Evolutionary conservation across 768 basidiomycete species (phyloP), one percentile per base, ranked within the genome.

Genomic region (Mycena polygramma): DNA sequence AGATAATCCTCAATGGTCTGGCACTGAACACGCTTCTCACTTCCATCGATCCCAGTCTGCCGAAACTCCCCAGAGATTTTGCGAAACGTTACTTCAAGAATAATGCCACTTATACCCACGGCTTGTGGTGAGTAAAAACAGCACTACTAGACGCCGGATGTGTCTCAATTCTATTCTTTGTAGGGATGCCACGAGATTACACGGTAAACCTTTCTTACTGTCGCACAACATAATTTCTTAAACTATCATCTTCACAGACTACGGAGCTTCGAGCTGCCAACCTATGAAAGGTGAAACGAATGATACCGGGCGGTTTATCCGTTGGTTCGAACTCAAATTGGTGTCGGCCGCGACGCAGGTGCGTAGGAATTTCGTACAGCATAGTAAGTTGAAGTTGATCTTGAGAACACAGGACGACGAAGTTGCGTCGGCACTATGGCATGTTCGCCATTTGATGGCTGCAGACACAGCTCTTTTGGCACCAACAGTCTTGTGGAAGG

Each of bases 391-490:
- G 30, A 30, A 30, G 30, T 30, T 30, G 30, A 30, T 30, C 35
- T 30, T 54, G 35, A 35, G 19, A 20, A 43, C 24, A 20, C 20
- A 73, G 72, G 68, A 73, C 53, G 51, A 63, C 17, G 68, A 61
- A 49, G 68, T 69, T 17, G 70, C 70, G 13, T 58, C 54, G 11
- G 66, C 70, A 2, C 19, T 72, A 13, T 72, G 70, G 70, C 59
- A 78, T 73, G 66, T 58, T 20, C 49, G 72, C 7, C 68, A 78
- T 82, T 54, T 73, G 51, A 24, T 73, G 8, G 58, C 63, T 49
- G 17, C 76, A 4, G 66, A 68, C 4, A 60, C 17, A n/a, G 51
- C 46, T 20, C 20, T 68, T 11, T 35, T 68, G 36, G 66, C 66
- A 0, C 66, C 66, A 19, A 68, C n/a, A 6, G 39, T 68, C 24